Conservation (phyloP, 148 eudicot species). For the Dysphania ambrosioides region DNA sequence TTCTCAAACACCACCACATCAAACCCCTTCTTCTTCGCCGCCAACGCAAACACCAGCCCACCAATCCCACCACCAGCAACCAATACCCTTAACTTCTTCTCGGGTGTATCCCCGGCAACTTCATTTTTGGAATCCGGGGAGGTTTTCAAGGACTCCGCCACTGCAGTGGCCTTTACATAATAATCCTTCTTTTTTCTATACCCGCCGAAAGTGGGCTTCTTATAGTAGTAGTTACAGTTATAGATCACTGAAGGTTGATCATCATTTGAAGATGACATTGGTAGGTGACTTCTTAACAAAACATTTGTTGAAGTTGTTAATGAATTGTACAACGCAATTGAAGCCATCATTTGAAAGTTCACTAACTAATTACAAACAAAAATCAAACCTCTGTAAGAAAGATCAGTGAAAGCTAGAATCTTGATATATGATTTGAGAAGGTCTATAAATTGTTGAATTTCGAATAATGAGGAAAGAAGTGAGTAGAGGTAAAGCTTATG, state of each 20-base stretch:
- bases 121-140: not conserved
- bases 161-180: slow-evolving; percentile 30
- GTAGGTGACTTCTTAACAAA: slow-evolving; percentile 46
- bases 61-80: slow-evolving; percentile 98
- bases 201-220: slow-evolving; percentile 7
- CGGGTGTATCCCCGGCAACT: slow-evolving; percentile 8
- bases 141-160: slow-evolving; percentile 2
- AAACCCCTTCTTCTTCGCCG: slow-evolving; percentile 84
- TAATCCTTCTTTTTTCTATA: slow-evolving; percentile 22
- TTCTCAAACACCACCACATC: slow-evolving; percentile 89
- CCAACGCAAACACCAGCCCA: slow-evolving; percentile 80
- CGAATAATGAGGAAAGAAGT: too few species aligned
- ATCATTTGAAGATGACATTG: slow-evolving; percentile 23
- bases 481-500: not conserved
- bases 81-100: slow-evolving; percentile 52
- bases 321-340: slow-evolving; percentile 47
- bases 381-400: too few species aligned
- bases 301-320: slow-evolving; percentile 37
- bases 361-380: not conserved
- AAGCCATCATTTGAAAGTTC: slow-evolving; percentile 37
- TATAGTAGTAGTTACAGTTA: slow-evolving; percentile 16
- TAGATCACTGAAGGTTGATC: slow-evolving; percentile 27
- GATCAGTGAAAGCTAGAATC: not conserved
- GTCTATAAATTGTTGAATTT: not conserved
- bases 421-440: too few species aligned